A percentile compares a stretch with the other conserved stretches of the same genome.
phyloP scores from a whole-genome alignment of 1,139 yeast genomes.

The Blastobotrys persicus region DNA sequence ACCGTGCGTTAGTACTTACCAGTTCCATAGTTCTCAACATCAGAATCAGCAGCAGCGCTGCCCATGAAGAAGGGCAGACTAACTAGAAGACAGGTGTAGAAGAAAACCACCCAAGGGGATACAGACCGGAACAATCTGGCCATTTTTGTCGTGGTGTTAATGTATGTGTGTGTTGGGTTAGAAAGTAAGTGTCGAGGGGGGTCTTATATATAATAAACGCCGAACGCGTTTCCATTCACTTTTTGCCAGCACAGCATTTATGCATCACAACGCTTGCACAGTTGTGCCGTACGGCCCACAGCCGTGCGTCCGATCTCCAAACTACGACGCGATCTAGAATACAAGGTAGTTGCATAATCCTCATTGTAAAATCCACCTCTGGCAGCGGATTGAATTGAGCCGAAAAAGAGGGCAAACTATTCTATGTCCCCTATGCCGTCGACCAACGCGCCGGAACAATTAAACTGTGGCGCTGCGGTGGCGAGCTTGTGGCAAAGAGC shows the following conservation, averaged over 20 bases:
- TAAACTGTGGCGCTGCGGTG: background rate
- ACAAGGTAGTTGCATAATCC: no score
- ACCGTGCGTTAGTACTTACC: constrained; percentile 24
- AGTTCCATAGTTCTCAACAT: constrained; percentile 59
- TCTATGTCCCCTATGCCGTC: no score
- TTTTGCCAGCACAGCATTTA: background rate
- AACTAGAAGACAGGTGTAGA: constrained; percentile 57
- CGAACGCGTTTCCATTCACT: constrained; percentile 5
- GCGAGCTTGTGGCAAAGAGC: no score
- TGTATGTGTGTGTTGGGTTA: constrained; percentile 1
- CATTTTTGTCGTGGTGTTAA: constrained; percentile 8
- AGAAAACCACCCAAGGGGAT: constrained; percentile 51
- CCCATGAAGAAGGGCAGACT: constrained; percentile 56
- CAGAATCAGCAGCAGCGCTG: constrained; percentile 46
- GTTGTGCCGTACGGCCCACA: background rate
- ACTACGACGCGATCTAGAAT: no score
- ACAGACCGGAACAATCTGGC: constrained; percentile 12
- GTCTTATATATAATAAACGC: constrained; percentile 1
- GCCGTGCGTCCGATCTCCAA: background rate
- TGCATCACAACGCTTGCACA: constrained; percentile 1
- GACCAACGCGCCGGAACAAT: no score
- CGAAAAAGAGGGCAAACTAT: no score
- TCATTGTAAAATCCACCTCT: no score
- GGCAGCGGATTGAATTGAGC: no score
- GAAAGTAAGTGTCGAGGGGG: constrained; percentile 1